Base-by-base conservation (phyloP, 1,284 basidiomycete genomes). In the Coniferiporia weirii region DNA sequence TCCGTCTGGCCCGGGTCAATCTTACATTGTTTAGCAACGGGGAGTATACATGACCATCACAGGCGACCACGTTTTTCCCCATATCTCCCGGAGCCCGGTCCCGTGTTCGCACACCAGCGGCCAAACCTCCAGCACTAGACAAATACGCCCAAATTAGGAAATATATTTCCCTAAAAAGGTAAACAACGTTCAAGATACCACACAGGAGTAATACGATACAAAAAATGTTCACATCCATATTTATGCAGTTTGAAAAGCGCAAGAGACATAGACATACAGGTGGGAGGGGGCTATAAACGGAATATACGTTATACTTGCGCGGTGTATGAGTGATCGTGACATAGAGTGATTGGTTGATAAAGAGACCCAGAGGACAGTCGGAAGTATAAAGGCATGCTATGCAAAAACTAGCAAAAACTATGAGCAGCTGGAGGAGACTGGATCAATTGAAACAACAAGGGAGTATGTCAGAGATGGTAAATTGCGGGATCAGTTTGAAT, bases 341-440 rank as follows among this genome's bases (percentile, higher is more conserved):
- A 38, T 51, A 40, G 38, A 40, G 56, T 56, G 32, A 48, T 57
- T 32, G 22, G 47, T 19, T 50, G 34, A 35, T 40, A 52, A 38
- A 58, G 52, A 50, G 27, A 40, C 51, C 44, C 51, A 32, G 51
- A 38, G 36, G 51, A 35, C 34, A 52, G 36, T 36, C 19, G 51
- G 10, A 52, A 17, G 34, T 38, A 52, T 40, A 52, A 52, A 52
- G 32, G 51, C 17, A 19, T 52, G 38, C 40, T 58, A 58, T 58
- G 56, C 56, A 58, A 58, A 57, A 45, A 50, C 50, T 52, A 52
- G 56, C 56, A 58, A 58, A 57, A 45, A 50, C 50, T 52, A 52
- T 40, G 50, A 51, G 47, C 15, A 52, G 50, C 34, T 40, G 15
- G 44, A 58, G 2, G 34, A 27, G 27, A 51, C 43, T 40, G 22